Base-by-base conservation (phyloP, 768 basidiomycete species). In the Boletellus ananiceps region DNA sequence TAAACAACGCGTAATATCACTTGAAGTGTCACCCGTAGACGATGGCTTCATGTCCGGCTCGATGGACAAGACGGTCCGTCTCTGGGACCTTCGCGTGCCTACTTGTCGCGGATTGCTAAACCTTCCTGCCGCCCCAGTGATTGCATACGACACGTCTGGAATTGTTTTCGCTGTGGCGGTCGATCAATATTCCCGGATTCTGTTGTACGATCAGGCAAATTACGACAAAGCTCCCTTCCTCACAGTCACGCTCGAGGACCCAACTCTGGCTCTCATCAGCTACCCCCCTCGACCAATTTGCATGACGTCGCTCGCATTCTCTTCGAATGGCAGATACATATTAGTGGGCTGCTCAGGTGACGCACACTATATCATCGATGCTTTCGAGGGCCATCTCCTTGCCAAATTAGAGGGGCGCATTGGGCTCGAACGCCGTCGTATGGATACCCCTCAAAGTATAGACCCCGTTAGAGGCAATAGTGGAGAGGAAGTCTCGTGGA, bases 1-100 rank as follows among this genome's bases (percentile, higher is more conserved):
- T 72, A 93, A 83, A 57, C 87, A 78, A 32, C 79, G 84, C 49
- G 96, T 99, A 3, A 78, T 88, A 31, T 95, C 94, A 0, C 73
- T 99, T 11, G 88, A 94, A 64, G 83, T 98, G 49, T 92, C 89
- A 0, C 96, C 96, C 1, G 77, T 87, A 1, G 90, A 97, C 61
- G 94, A 98, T 61, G 88, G 88, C 1, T 98, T 99, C 73, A 86
- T 99, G 78, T 96, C 95, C 11, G 89, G 84, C 2, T 90, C 94
- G 0, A 73, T 90, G 65, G 96, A 99, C 73, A 90, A 86, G 61
- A 97, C 93, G 1, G 94, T 98, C 16, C 83, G 95, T 23, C 71
- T 98, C 15, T 99, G 96, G 96, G 96, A 99, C 69, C 77, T 97
- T 35, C 84, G 94, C 39, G 74, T 83, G 12, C 81, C 84, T 0